Evolutionary conservation across 2,329 filamentous ascomycete genomes (phyloP).

Genomic region (Nothophaeocryptopus gaeumannii): DNA sequence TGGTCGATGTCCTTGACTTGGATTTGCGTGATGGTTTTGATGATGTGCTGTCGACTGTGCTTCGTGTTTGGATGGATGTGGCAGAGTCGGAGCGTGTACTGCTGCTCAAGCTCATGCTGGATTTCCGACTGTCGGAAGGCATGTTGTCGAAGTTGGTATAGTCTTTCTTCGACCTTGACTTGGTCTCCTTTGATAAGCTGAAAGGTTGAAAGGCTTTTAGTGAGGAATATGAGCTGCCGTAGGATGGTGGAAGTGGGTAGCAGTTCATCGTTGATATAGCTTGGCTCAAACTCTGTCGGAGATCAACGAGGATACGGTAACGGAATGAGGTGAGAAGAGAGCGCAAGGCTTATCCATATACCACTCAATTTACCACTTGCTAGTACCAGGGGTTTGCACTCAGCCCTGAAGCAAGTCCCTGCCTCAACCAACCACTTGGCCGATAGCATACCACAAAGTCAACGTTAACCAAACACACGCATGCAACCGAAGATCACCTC

Average conservation of each 20-base stretch:
- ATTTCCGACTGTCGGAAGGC: no score
- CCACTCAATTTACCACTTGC: no score
- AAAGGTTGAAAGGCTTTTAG: conserved; percentile 2
- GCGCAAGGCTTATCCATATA: background rate
- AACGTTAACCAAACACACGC: background rate
- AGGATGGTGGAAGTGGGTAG: conserved; percentile 1
- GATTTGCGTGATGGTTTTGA: no score
- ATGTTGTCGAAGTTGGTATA: no score
- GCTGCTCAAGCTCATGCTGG: no score
- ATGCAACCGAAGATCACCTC: conserved; percentile 3
- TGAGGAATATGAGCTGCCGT: background rate
- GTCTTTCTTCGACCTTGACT: no score
- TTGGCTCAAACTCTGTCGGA: background rate
- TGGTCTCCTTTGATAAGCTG: background rate
- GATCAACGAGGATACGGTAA: background rate
- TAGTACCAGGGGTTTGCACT: background rate
- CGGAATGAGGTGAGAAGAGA: background rate
- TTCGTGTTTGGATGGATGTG: no score
- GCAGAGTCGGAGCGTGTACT: no score
- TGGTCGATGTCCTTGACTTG: no score
- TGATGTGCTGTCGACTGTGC: no score
- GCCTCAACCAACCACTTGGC: background rate
- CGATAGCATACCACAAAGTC: background rate
- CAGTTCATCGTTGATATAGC: background rate
- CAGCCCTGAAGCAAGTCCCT: conserved; percentile 1